phyloP scores from a whole-genome alignment of 805 yeast species.

The Saccharomyces mikatae region DNA sequence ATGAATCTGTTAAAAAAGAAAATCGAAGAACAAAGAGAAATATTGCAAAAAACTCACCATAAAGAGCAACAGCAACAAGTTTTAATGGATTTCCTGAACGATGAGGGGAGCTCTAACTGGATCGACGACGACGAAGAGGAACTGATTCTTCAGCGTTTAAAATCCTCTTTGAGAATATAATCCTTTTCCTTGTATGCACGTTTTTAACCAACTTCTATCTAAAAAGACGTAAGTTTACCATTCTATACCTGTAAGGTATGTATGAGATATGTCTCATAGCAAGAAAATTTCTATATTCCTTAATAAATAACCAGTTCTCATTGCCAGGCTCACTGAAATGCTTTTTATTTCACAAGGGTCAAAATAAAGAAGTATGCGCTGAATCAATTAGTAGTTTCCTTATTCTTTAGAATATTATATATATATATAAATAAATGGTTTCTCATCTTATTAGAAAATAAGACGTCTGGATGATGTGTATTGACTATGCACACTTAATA shows the following conservation, averaged over 20 bases:
- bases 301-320: not conserved
- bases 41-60: conserved; percentile 17
- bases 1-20: conserved; percentile 20
- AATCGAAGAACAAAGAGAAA: conserved; percentile 26
- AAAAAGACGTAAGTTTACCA: not conserved
- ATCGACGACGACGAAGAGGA: conserved; percentile 26
- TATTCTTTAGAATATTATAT: not conserved
- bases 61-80: conserved; percentile 23
- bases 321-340: not conserved
- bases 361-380: not conserved
- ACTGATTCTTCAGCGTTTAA: conserved; percentile 16
- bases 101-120: conserved; percentile 22
- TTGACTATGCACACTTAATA: not conserved
- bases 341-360: not conserved
- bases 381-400: not conserved
- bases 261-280: not conserved
- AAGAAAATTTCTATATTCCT: not conserved
- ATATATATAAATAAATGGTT: not conserved
- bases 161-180: conserved; percentile 8
- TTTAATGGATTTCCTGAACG: conserved; percentile 23
- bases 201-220: not conserved
- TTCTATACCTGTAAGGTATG: not conserved
- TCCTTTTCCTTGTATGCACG: not conserved
- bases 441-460: not conserved
- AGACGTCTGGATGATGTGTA: not conserved